These are phyloP conservation scores for Torrubiella hemipterigena DNA, from an alignment of 2,329 filamentous ascomycete genomes.

Conservation along the genomic window DNA sequence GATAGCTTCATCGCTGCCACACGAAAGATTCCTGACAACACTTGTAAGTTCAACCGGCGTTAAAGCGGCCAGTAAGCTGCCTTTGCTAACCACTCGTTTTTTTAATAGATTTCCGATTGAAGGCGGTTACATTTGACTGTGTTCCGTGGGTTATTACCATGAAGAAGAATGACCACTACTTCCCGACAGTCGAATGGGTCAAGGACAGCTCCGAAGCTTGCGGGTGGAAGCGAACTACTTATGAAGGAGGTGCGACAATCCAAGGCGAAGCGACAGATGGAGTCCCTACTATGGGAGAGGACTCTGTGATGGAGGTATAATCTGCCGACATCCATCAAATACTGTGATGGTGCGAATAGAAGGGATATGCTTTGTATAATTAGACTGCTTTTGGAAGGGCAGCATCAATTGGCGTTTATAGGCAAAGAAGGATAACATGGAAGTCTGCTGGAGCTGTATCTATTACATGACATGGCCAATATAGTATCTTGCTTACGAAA, in stretches of 20 bases:
- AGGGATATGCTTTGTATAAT: no score
- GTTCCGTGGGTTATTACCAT: constrained; percentile 99
- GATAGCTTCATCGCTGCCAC: constrained; percentile 71
- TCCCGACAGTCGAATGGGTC: constrained; percentile 59
- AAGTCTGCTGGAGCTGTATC: constrained; percentile 20
- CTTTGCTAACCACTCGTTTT: not conserved
- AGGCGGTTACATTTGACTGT: constrained; percentile 96
- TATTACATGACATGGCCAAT: constrained; percentile 3
- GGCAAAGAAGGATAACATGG: constrained; percentile 22
- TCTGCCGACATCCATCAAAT: no score
- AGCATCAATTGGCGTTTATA: not conserved
- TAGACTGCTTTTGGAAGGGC: no score
- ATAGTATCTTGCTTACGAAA: no score
- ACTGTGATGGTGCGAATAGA: no score
- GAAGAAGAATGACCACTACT: constrained; percentile 99
- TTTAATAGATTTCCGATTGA: constrained; percentile 70
- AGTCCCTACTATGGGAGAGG: constrained; percentile 27
- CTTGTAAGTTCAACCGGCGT: constrained; percentile 42
- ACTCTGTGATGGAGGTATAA: constrained; percentile 26
- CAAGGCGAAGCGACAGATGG: constrained; percentile 43
- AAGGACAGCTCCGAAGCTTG: constrained; percentile 47
- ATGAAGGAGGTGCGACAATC: constrained; percentile 42
- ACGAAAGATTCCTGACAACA: constrained; percentile 85
- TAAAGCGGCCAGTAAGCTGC: not conserved
- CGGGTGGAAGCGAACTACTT: constrained; percentile 52